Evolutionary conservation across 1,139 yeast species (phyloP), one percentile per base, ranked within the genome.

Genomic region (Arxiozyma telluris): DNA sequence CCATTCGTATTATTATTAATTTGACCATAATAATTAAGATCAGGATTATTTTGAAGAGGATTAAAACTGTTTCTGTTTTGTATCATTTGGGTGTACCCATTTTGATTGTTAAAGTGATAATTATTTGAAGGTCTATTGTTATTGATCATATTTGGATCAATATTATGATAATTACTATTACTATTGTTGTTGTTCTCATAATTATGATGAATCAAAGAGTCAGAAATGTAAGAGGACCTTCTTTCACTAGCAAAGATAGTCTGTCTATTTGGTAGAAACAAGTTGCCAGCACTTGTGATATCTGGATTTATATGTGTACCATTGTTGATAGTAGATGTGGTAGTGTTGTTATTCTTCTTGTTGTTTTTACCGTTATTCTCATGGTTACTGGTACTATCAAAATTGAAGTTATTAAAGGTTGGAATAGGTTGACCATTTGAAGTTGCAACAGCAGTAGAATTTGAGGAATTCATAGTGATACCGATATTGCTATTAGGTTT

Each of bases 191-290:
- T 47, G n/a, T 34, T n/a, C 3, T 18, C 41, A 22, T 44, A 38
- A 49, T 60, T 61, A 15, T 63, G 60, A 52, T 64, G 67, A 47
- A 67, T 64, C 25, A 64, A 54, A 6, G 68, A 58, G 50, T 67
- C 71, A 1, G 70, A 59, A 39, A 67, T 66, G 54, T 66, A 66
- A 21, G 71, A 67, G 4, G 71, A 65, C 52, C 71, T 61, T 51
- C 69, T 59, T 25, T 62, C 61, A 21, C 57, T 57, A 21, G 44
- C 47, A 38, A 45, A 42, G 9, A 23, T 6, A n/a, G 47, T 52
- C 41, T 52, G 50, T 51, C 41, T 22, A 41, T 27, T 23, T 15
- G 41, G 18, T 15, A 22, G n/a, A 18, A 27, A 23, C 30, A 49
- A 6, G 38, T 45, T 23, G 21, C 46, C 45, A 23, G 46, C 46